Evolutionary conservation across 2,329 filamentous ascomycete genomes (phyloP).

Genomic region (Bisporella sp.): DNA sequence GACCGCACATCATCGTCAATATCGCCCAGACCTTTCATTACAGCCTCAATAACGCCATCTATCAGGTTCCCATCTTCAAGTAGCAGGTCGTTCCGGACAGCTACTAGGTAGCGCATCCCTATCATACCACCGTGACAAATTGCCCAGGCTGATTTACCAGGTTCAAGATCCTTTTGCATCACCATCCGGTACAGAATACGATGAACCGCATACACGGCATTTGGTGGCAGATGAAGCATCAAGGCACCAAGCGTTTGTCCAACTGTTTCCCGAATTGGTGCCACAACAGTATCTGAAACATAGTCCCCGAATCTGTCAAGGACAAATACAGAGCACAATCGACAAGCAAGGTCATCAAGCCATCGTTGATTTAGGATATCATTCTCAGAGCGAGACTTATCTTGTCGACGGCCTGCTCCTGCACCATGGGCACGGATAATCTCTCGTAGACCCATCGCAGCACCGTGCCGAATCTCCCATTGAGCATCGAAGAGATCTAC

Average conservation of each 20-base stretch:
- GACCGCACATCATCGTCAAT: conserved; percentile 92
- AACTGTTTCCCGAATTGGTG: conserved; percentile 90
- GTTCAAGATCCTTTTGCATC: conserved; percentile 75
- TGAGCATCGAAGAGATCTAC: conserved; percentile 87
- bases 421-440: conserved; percentile 85
- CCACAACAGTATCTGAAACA: conserved; percentile 93
- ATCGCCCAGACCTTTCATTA: conserved; percentile 91
- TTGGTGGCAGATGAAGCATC: conserved; percentile 71
- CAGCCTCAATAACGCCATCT: conserved; percentile 84
- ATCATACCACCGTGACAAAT: conserved; percentile 98
- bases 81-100: conserved; percentile 86
- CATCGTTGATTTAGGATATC: conserved; percentile 72
- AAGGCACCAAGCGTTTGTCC: conserved; percentile 90
- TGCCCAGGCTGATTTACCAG: conserved; percentile 77
- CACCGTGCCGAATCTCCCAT: conserved; percentile 95
- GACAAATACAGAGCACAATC: conserved; percentile 92
- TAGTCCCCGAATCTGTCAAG: conserved; percentile 97
- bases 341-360: conserved; percentile 92
- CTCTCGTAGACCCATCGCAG: conserved; percentile 90
- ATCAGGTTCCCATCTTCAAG: conserved; percentile 79
- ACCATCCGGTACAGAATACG: conserved; percentile 80
- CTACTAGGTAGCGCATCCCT: conserved; percentile 88
- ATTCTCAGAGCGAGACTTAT: conserved; percentile 68
- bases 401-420: conserved; percentile 72
- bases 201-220: conserved; percentile 80